These are phyloP conservation scores for Seiridium cupressi DNA, from an alignment of 2,329 filamentous ascomycete genomes.

Conservation along the genomic window DNA sequence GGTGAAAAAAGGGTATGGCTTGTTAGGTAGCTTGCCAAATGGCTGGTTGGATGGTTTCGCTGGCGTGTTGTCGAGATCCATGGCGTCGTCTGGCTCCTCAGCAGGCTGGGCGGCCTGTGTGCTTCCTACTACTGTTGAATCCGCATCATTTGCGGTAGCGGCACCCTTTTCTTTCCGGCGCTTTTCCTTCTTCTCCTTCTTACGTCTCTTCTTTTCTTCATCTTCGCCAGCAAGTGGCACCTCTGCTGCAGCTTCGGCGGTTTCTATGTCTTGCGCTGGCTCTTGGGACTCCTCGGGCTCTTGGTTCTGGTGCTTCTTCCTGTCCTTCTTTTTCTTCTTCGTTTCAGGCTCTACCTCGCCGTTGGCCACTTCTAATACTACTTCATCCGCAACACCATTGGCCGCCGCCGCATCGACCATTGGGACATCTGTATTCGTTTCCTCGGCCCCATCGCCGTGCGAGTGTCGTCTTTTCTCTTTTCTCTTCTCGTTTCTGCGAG, in stretches of 20 bases:
- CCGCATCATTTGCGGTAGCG: constrained; percentile 19
- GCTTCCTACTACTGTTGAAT: constrained; percentile 10
- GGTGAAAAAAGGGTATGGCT: constrained; percentile 69
- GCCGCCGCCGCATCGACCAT: constrained; percentile 12
- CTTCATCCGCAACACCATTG: constrained; percentile 12
- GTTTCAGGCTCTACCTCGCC: constrained; percentile 17
- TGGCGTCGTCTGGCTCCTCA: constrained; percentile 27
- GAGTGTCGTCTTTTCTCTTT: constrained; percentile 21
- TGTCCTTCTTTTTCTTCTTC: constrained; percentile 23
- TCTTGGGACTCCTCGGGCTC: not conserved
- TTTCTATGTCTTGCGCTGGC: not conserved
- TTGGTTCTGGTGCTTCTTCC: constrained; percentile 18
- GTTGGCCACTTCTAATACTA: constrained; percentile 1
- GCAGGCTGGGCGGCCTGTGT: not conserved
- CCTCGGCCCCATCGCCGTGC: constrained; percentile 16
- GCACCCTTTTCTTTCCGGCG: constrained; percentile 10
- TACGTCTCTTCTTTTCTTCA: constrained; percentile 13
- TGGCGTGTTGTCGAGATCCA: constrained; percentile 37
- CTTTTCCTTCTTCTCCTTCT: constrained; percentile 23
- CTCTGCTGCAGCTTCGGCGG: not conserved
- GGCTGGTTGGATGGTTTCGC: constrained; percentile 27
- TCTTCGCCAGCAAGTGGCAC: not conserved
- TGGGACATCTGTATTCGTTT: not conserved
- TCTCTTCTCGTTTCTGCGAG: constrained; percentile 42
- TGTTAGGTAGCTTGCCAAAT: constrained; percentile 34